phyloP scores from a whole-genome alignment of 345 rosid species.

The Bruguiera gymnorhiza region DNA sequence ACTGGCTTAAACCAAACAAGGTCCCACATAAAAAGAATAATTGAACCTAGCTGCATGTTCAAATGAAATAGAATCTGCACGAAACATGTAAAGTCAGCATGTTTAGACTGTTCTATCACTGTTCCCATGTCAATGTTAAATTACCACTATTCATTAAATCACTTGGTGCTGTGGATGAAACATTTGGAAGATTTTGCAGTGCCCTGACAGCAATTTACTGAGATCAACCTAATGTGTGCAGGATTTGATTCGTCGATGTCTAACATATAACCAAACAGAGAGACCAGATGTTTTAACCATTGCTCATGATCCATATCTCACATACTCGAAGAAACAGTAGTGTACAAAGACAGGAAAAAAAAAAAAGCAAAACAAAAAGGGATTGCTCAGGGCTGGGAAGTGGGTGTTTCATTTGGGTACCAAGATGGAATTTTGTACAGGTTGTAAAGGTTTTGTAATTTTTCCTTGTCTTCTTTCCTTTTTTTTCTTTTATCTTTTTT shows the following conservation, averaged over 20 bases:
- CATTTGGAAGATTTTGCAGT: too few species aligned
- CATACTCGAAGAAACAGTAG: constrained; percentile 56
- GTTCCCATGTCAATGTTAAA: too few species aligned
- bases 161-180: too few species aligned
- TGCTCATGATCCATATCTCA: constrained; percentile 85
- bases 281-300: constrained; percentile 83
- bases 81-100: too few species aligned
- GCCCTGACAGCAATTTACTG: too few species aligned
- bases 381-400: constrained; percentile 12
- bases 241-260: constrained; percentile 90
- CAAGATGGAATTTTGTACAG: constrained; percentile 43
- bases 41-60: too few species aligned
- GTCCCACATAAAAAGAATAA: background rate
- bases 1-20: background rate
- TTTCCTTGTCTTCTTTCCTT: constrained; percentile 6
- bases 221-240: constrained; percentile 23
- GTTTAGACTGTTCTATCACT: too few species aligned
- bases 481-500: background rate
- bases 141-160: too few species aligned
- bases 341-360: constrained; percentile 27
- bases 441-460: constrained; percentile 33
- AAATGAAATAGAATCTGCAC: background rate
- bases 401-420: constrained; percentile 14
- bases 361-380: constrained; percentile 20
- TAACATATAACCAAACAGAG: constrained; percentile 83